A percentile compares a stretch with the other conserved stretches of the same genome.
These are phyloP conservation scores for Trichoderma orchidacearum DNA, from an alignment of 495 filamentous ascomycete genomes.

Conservation along the genomic window DNA sequence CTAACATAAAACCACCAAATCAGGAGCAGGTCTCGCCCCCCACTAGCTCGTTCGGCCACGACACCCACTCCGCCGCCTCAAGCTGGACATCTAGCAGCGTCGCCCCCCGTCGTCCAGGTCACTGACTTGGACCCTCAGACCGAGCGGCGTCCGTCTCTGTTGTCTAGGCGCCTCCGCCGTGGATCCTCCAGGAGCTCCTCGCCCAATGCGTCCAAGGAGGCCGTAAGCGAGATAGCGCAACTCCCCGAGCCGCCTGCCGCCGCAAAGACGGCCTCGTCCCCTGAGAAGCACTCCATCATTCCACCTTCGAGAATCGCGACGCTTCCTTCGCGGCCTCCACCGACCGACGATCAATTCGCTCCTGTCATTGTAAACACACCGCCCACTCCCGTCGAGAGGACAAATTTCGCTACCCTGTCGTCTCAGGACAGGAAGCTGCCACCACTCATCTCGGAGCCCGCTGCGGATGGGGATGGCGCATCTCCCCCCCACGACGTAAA, in stretches of 20 bases:
- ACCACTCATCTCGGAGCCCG: constrained; percentile 10
- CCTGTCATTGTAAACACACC: constrained; percentile 44
- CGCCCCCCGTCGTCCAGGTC: constrained; percentile 60
- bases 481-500: constrained; percentile 38
- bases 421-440: constrained; percentile 7
- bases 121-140: constrained; percentile 24
- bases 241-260: not conserved
- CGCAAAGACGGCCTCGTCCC: not conserved
- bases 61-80: constrained; percentile 42
- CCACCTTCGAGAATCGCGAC: not conserved
- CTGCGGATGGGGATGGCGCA: constrained; percentile 3
- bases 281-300: not conserved
- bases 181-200: not conserved
- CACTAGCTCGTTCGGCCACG: constrained; percentile 3
- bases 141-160: constrained; percentile 6
- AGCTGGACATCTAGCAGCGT: constrained; percentile 66
- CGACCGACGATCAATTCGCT: constrained; percentile 19
- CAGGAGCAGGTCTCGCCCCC: constrained; percentile 8
- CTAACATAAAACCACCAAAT: constrained; percentile 6
- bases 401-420: not conserved
- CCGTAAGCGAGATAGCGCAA: not conserved
- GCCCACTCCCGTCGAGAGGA: constrained; percentile 35
- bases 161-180: not conserved
- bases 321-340: constrained; percentile 3
- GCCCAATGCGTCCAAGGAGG: not conserved